Base-by-base conservation (phyloP, 345 rosid genomes). In the Acer campestre region DNA sequence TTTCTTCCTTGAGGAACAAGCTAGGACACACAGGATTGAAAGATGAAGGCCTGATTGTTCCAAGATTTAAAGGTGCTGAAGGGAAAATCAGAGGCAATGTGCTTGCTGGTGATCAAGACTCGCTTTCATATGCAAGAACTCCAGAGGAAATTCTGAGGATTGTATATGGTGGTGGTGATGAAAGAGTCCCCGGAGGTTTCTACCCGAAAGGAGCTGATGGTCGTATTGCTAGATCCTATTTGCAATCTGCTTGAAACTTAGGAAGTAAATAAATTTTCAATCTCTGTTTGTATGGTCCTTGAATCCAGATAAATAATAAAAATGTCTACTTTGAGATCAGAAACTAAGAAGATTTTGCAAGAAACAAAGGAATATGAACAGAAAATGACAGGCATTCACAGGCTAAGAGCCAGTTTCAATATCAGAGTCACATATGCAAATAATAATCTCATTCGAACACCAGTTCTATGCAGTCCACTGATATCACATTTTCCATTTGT, bases 1-100 rank as follows among this genome's bases (percentile, higher is more conserved):
- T 89, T 48, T 85, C 88, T 5, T 18, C 58, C 0, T 62, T 85
- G 4, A 79, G 88, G 74, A 80, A 86, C 70, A 49, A 27, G 68
- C 85, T 84, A 0, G 90, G 85, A 53, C 16, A 46, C 0, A 69
- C 18, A 1, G 88, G 87, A 13, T 0, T 63, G 3, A 85, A 80
- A 61, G 92, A 89, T 40, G 90, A 85, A 78, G 90, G 90, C 10
- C 81, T 86, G 6, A 20, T 83, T 25, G 86, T 86, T 27, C 76
- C 84, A 1, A 63, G 1, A 0, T 0, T 0, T 1, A 1, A 1
- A 61, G 90, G 90, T 0, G 82, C 88, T 1, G 88, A 85, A 82
- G 84, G 79, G 13, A 65, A 55, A 46, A 68, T 61, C 22, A 14
- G 12, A n/a, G 87, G 87, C 13, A 89, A 89, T 65, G 77, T 89